Evolutionary conservation across 2,329 filamentous ascomycete genomes (phyloP), one percentile per base, ranked within the genome.

Genomic region (Fusarium oxysporum): DNA sequence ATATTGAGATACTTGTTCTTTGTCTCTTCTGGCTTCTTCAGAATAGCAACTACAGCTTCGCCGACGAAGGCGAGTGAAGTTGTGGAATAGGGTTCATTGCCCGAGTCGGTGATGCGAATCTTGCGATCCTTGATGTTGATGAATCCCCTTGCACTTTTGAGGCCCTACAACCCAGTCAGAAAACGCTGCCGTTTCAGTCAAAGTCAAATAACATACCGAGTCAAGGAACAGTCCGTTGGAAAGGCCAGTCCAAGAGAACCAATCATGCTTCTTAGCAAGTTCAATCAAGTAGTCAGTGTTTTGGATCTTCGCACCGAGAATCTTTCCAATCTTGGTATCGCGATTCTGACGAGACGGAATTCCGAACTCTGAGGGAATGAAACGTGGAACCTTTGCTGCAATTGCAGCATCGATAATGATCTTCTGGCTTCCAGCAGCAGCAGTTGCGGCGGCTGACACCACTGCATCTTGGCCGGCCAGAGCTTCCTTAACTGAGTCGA

Each of bases 241-340:
- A 0, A 68, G 37, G 0, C 65, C 65, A 11, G 65, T 68, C 65
- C 65, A 68, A 0, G 41, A 62, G 30, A 68, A 68, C 63, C 65
- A 68, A 17, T 68, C 37, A 23, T 68, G 28, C 32, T 68, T 60
- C 25, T 28, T 5, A 1, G 63, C 56, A 30, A 68, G 65, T 10
- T 68, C 47, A 25, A 68, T 44, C 37, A 68, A 32, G 21, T 68
- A 68, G 35, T 68, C 63, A 13, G 63, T 68, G 9, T 68, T 68
- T 8, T 43, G 16, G 0, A 68, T 23, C 41, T 68, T 68, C 1
- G 47, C 51, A 2, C 25, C 3, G 3, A 68, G 30, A 8, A 68
- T 48, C 2, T 41, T 54, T 2, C 63, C 63, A 5, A 68, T 68
- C 17, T 68, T 68, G 7, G 30, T 51, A 1, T 68, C 33, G 5